phyloP scores from a whole-genome alignment of 2,329 filamentous ascomycete genomes.

The Trichothecium roseum region DNA sequence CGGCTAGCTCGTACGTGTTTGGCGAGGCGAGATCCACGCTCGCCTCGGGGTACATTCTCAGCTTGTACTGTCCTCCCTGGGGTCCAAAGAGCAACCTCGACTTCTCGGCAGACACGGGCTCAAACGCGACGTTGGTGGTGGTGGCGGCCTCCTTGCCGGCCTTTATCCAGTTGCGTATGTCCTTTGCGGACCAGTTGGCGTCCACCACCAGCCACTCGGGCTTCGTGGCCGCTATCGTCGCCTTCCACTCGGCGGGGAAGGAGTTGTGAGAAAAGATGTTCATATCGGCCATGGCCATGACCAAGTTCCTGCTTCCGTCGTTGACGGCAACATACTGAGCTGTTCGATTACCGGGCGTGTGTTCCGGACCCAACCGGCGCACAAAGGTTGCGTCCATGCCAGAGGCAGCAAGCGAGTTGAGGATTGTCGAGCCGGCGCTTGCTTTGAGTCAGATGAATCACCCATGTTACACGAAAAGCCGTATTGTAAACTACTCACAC shows the following conservation, averaged over 20 bases:
- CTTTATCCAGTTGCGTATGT: conserved; percentile 59
- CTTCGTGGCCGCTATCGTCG: conserved; percentile 41
- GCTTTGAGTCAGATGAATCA: neutral
- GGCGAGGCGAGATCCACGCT: conserved; percentile 70
- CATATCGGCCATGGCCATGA: conserved; percentile 97
- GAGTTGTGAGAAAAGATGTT: conserved; percentile 57
- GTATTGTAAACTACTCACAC: no score
- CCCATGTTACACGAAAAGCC: no score
- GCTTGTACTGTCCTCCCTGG: conserved; percentile 23
- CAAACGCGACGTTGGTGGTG: conserved; percentile 55
- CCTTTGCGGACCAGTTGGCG: conserved; percentile 66
- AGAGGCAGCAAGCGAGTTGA: conserved; percentile 52
- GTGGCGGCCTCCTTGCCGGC: conserved; percentile 34
- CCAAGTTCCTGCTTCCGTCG: conserved; percentile 68
- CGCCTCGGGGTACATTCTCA: conserved; percentile 47
- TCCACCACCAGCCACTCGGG: conserved; percentile 79
- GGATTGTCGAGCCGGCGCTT: conserved; percentile 62
- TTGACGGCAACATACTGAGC: conserved; percentile 91
- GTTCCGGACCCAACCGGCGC: conserved; percentile 38
- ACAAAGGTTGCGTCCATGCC: conserved; percentile 58
- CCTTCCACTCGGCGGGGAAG: conserved; percentile 47
- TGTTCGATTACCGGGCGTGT: conserved; percentile 50
- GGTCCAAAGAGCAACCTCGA: conserved; percentile 55
- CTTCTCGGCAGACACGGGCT: conserved; percentile 82
- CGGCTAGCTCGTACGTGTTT: conserved; percentile 69